Percentiles rank a stretch among this genome's conserved stretches.
Evolutionary conservation across 352 stramenopile species (phyloP).

Genomic region (Phytophthora tentaculata): DNA sequence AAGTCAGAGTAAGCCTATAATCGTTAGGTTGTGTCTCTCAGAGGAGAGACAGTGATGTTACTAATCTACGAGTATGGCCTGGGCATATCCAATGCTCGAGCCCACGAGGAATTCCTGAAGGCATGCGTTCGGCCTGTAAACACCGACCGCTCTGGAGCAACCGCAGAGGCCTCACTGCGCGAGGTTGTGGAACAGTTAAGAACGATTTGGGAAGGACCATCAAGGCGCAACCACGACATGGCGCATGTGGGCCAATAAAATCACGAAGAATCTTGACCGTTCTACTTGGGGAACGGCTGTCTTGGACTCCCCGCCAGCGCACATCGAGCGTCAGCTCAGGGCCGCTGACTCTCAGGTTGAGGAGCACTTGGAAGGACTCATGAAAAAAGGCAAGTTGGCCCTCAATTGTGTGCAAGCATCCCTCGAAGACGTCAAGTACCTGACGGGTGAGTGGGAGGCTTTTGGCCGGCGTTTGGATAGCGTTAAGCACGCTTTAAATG

Average conservation of each 20-base stretch:
- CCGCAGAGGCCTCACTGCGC: conserved; percentile 4
- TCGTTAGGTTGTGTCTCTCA: not conserved
- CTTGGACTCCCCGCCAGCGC: not conserved
- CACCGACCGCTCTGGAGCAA: conserved; percentile 11
- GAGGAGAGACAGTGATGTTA: conserved; percentile 8
- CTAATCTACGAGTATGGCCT: conserved; percentile 20
- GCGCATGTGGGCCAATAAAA: too few species aligned
- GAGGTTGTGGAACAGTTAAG: not conserved
- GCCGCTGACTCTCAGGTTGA: not conserved
- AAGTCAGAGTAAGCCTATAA: conserved; percentile 16
- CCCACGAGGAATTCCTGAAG: conserved; percentile 3
- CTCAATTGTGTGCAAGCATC: conserved; percentile 1
- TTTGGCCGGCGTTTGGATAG: too few species aligned
- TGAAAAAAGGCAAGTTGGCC: not conserved
- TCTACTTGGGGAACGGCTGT: conserved; percentile 1
- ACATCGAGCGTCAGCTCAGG: not conserved
- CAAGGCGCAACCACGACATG: not conserved
- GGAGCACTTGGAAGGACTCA: not conserved
- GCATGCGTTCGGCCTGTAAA: conserved; percentile 6
- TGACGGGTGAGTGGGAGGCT: too few species aligned
- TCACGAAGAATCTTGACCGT: too few species aligned
- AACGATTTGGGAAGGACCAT: too few species aligned
- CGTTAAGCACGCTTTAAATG: too few species aligned
- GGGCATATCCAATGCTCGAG: conserved; percentile 7
- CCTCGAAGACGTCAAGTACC: conserved; percentile 3